These are phyloP conservation scores for Xerocomellus intermedius DNA, from an alignment of 768 basidiomycete species.

Conservation along the genomic window DNA sequence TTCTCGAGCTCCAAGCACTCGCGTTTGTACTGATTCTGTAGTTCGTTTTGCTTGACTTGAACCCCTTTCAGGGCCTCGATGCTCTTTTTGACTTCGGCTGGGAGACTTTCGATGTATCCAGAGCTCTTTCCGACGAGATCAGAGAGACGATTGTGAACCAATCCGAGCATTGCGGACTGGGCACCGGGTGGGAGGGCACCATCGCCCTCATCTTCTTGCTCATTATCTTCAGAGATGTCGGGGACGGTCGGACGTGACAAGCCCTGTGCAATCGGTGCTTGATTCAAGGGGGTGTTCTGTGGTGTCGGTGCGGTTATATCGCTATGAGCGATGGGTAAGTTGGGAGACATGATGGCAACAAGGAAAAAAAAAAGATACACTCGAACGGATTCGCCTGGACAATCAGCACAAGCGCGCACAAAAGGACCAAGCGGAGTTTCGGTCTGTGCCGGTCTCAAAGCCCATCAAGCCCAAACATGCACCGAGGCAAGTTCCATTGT, in stretches of 20 bases:
- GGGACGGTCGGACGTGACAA: slow-evolving; percentile 87
- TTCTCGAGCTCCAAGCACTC: slow-evolving; percentile 96
- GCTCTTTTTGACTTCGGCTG: slow-evolving; percentile 75
- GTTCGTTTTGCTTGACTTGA: slow-evolving; percentile 85
- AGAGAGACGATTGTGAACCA: slow-evolving; percentile 88
- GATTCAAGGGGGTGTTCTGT: slow-evolving; percentile 85
- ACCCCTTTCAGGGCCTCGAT: slow-evolving; percentile 93
- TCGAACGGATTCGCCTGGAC: slow-evolving; percentile 16
- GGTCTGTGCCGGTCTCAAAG: slow-evolving; percentile 27
- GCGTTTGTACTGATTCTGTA: slow-evolving; percentile 89
- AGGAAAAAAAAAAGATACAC: slow-evolving; percentile 24
- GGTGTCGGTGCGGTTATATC: slow-evolving; percentile 88
- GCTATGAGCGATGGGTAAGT: slow-evolving; percentile 56
- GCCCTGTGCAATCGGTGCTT: slow-evolving; percentile 75
- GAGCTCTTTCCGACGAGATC: slow-evolving; percentile 87
- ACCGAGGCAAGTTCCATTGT: too few species aligned
- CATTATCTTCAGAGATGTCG: slow-evolving; percentile 82
- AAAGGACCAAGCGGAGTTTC: slow-evolving; percentile 36
- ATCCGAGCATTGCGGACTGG: slow-evolving; percentile 69
- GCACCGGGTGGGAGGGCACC: slow-evolving; percentile 42
- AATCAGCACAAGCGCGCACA: slow-evolving; percentile 26
- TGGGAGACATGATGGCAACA: slow-evolving; percentile 58
- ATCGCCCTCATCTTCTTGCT: slow-evolving; percentile 61
- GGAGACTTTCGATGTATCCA: slow-evolving; percentile 90
- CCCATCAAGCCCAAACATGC: neutral